Conservation (phyloP, 306 rosid species). For the Trifolium dubium region DNA sequence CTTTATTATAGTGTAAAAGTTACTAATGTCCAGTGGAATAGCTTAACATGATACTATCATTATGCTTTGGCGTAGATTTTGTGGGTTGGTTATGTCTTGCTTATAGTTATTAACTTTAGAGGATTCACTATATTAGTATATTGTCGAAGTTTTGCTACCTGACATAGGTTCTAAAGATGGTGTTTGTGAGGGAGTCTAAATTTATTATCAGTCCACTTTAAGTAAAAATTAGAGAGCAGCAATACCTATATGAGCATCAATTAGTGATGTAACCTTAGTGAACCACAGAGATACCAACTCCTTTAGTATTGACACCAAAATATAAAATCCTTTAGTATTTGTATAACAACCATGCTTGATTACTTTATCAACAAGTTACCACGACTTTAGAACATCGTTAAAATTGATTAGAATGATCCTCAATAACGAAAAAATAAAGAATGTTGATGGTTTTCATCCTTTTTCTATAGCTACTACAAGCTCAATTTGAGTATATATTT, state of each 20-base stretch:
- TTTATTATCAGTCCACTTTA: slow-evolving; percentile 1
- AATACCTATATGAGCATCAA: neutral
- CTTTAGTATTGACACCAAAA: neutral
- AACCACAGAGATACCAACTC: neutral
- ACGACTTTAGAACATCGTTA: too few species aligned
- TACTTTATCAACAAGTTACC: too few species aligned
- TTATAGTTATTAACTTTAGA: neutral
- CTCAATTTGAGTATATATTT: too few species aligned
- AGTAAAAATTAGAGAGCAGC: neutral
- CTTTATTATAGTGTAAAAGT: neutral
- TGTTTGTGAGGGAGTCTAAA: neutral
- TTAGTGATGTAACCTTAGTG: neutral
- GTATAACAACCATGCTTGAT: too few species aligned
- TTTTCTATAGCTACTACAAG: too few species aligned
- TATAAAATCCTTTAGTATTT: too few species aligned
- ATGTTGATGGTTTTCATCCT: too few species aligned
- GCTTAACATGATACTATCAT: slow-evolving; percentile 4
- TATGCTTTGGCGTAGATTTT: slow-evolving; percentile 24
- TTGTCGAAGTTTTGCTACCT: neutral
- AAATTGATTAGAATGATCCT: too few species aligned
- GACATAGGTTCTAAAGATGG: slow-evolving; percentile 9
- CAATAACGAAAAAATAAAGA: too few species aligned
- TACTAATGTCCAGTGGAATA: slow-evolving; percentile 3
- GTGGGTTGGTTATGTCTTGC: slow-evolving; percentile 1
- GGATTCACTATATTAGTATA: slow-evolving; percentile 1